Conservation (phyloP, 768 basidiomycete genomes). For the Rhodocollybia butyracea region DNA sequence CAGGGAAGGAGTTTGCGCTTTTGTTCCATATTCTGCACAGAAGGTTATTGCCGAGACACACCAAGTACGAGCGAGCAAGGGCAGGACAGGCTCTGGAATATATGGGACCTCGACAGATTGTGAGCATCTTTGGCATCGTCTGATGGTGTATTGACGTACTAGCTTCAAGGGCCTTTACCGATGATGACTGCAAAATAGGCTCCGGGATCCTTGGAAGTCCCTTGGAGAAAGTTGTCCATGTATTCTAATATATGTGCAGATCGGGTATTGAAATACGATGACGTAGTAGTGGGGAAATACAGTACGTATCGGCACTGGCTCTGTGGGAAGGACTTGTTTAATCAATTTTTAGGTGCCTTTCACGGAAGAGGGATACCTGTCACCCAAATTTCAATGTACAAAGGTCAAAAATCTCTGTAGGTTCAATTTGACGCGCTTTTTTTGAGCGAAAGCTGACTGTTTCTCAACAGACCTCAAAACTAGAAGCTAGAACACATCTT, state of each 20-base stretch:
- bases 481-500: too few species aligned
- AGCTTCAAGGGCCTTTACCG: neutral
- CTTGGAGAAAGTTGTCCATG: neutral
- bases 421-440: too few species aligned
- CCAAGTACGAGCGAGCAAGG: too few species aligned
- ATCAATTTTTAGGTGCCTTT: neutral
- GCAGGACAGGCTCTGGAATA: too few species aligned
- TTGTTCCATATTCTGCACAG: too few species aligned
- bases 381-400: neutral
- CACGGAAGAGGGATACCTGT: slow-evolving; percentile 2
- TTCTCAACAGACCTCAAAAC: too few species aligned
- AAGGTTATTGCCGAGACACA: too few species aligned
- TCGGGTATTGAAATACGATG: slow-evolving; percentile 8
- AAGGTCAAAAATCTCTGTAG: too few species aligned
- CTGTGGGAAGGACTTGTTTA: neutral
- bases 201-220: slow-evolving; percentile 7
- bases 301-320: neutral
- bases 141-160: slow-evolving; percentile 19
- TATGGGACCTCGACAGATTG: too few species aligned
- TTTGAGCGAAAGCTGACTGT: too few species aligned
- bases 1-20: too few species aligned
- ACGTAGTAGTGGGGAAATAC: slow-evolving; percentile 8
- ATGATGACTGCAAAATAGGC: neutral
- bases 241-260: neutral
- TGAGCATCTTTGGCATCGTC: slow-evolving; percentile 22